Base-by-base conservation (phyloP, 192 early-diverging fungal genomes). In the Linnemannia hyalina region DNA sequence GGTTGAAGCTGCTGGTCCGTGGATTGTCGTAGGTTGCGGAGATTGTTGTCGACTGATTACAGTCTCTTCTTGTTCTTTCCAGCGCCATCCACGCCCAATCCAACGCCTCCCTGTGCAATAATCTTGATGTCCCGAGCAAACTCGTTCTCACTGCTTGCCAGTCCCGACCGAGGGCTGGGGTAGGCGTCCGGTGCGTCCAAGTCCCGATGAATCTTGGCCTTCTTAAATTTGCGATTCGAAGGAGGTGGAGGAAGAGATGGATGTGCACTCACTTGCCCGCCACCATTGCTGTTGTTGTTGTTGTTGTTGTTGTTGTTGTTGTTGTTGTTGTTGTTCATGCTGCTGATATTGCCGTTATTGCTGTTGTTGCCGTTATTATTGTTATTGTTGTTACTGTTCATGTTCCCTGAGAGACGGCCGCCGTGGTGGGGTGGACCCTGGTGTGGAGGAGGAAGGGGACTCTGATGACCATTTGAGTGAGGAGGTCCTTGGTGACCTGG, bases 111-210 rank as follows among this genome's bases (percentile, higher is more conserved):
- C n/a, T 76, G 74, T 4, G 54, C 40, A 41, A 77, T 75, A 15
- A 85, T 52, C 69, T 73, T 80, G 69, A 85, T 85, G 6, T 85
- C 83, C 35, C 77, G 38, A 52, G 74, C 78, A 69, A 85, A 85
- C 42, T 80, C 78, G 52, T 85, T 74, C 49, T 13, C 74, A 8
- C 78, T 80, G 22, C 73, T 80, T 15, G 65, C n/a, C 2, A 85
- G n/a, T 68, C 83, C 83, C 15, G 78, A 69, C 70, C 83, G 74
- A 41, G 83, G 83, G 52, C 78, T 85, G 0, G 83, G 83, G 46
- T 80, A 80, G 10, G 78, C 36, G 73, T 85, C 83, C 3, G 83
- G 83, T 38, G 83, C 83, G 74, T 85, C 83, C 26, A 85, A 60
- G 49, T 85, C 83, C 52, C 78, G 65, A 42, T 85, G 83, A 20